A percentile compares a stretch with the other conserved stretches of the same genome.
These are phyloP conservation scores for Pilatotrama ljubarskyi DNA, from an alignment of 768 basidiomycete genomes.

Conservation along the genomic window DNA sequence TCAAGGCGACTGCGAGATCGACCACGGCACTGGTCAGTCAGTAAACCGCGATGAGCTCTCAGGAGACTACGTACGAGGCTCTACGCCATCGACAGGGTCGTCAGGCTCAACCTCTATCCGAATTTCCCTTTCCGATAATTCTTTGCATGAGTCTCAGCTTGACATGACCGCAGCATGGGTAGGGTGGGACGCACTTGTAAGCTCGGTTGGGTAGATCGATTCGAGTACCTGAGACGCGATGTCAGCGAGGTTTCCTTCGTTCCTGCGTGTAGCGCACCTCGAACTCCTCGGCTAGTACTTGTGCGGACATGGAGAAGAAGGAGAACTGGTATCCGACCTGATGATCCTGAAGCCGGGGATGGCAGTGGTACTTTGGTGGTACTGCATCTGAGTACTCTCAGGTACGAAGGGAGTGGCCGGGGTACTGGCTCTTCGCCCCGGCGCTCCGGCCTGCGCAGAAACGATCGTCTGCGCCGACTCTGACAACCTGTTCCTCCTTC, in stretches of 20 bases:
- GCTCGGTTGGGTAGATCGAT: slow-evolving; percentile 93
- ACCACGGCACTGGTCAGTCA: slow-evolving; percentile 1
- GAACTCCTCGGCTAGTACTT: slow-evolving; percentile 82
- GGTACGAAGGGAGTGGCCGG: slow-evolving; percentile 3
- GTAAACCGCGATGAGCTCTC: slow-evolving; percentile 13
- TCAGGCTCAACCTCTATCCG: slow-evolving; percentile 90
- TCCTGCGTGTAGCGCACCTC: slow-evolving; percentile 55
- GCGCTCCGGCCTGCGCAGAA: neutral
- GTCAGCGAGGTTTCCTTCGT: neutral
- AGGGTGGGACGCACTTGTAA: slow-evolving; percentile 72
- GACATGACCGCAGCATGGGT: slow-evolving; percentile 27
- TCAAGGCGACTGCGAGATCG: slow-evolving; percentile 61
- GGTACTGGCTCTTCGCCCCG: neutral
- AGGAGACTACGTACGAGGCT: slow-evolving; percentile 46
- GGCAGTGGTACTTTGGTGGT: too few relatives aligned
- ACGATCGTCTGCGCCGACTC: neutral
- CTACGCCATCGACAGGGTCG: slow-evolving; percentile 60
- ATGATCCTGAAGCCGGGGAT: too few relatives aligned
- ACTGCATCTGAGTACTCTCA: neutral
- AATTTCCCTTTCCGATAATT: slow-evolving; percentile 79
- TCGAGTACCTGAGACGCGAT: slow-evolving; percentile 72
- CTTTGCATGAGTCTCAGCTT: slow-evolving; percentile 63
- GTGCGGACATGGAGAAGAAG: slow-evolving; percentile 53
- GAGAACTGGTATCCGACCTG: neutral
- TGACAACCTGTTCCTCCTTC: neutral